Base-by-base conservation (phyloP, 2,329 filamentous ascomycete species). In the Stemphylium vesicarium region DNA sequence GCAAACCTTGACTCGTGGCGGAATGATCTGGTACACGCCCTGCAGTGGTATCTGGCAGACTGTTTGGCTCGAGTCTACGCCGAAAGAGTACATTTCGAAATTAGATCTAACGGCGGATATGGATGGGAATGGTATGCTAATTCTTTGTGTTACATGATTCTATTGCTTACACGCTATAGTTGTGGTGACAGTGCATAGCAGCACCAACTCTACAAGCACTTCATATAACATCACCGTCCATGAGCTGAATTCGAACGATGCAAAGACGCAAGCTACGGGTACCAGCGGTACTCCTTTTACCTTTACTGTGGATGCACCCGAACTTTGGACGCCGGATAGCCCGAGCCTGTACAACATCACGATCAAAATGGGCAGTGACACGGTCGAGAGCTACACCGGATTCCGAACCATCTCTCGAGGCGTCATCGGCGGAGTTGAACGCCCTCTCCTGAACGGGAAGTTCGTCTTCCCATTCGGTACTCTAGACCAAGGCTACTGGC, bases 11-110 rank as follows among this genome's bases (percentile, higher is more conserved):
- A 75, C 73, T 0, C 84, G 83, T 0, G 81, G 79, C 10, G 84
- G 86, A 62, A 68, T 66, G 62, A 91, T 91, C 56, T 91, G 88
- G 71, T 91, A 91, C 69, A 85, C 85, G 0, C 85, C 88, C 0
- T 91, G 88, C 68, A 88, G 85, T 31, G 88, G 88, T 4, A 90
- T 91, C 59, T 91, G 88, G 88, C 88, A 90, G 68, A 82, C 81
- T 15, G 88, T 91, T 0, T 91, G 88, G 88, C 75, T 91, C 2
- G 85, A 89, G 68, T 79, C 83, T n/a, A 85, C 82, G 0, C 84
- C 88, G 0, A 58, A 74, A 0, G 80, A 83, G 44, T 77, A 86
- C 61, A 82, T 90, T 50, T 82, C 81, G 0, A 78, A 82, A 36
- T 74, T 90, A 2, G 84, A 89, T 57, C 65, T 90, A 13, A 72